Evolutionary conservation across 768 basidiomycete species (phyloP), one percentile per base, ranked within the genome.

Genomic region (Steccherinum ochraceum): DNA sequence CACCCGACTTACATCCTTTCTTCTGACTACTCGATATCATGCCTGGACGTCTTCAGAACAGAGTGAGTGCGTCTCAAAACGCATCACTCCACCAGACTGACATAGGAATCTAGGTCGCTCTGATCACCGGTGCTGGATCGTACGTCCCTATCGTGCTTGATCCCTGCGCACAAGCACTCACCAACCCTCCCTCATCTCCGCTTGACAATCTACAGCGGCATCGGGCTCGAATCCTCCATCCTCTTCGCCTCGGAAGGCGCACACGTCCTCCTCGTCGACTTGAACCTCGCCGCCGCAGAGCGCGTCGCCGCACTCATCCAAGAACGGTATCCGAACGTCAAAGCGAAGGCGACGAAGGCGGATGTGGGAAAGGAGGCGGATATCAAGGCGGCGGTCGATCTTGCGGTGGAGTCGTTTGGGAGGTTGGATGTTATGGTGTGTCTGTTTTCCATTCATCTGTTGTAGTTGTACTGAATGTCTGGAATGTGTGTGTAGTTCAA

Each of bases 221-320:
- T 99, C 66, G 96, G 96, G 23, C 79, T 98, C 45, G 93, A 99
- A 71, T 88, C 93, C 0, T 84, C 93, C n/a, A 76, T 97, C 53
- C 78, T 97, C 43, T 99, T 99, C 66, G 95, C 95, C 1, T 78
- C 81, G 55, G 96, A 99, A 67, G 94, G 95, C 21, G 93, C 93
- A n/a, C 80, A 85, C 60, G 83, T 98, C 53, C 64, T 97, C 41
- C 79, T 94, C 41, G 88, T 84, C 26, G 96, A 99, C 66, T 81
- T 98, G 66, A 96, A 93, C 67, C 57, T 83, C 20, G 69, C 75
- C 19, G 86, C 83, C 21, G 93, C 81, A 3, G 72, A 91, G 64
- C 84, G 77, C 48, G 84, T 76, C 2, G 83, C 77, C 16, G 74
- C 72, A 24, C 62, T 84, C 42, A 84, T 98, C 64, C 61, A 70